Evolutionary conservation across 75 land plant genomes (phyloP).

Genomic region (Pinus albicaulis): DNA sequence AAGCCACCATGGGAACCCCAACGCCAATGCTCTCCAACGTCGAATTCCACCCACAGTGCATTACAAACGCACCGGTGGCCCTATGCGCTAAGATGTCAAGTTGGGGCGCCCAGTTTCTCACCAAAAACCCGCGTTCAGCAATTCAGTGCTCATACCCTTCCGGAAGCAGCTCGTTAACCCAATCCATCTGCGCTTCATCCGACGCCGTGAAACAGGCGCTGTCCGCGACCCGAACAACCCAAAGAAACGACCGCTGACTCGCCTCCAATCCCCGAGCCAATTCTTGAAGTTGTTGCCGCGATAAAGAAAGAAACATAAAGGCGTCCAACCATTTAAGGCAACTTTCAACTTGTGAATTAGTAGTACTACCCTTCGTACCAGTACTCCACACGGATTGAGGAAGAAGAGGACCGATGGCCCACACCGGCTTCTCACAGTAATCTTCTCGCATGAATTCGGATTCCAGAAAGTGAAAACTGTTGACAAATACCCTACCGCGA

Average conservation of each 20-base stretch:
- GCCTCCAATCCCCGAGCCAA: background rate
- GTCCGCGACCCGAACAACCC: background rate
- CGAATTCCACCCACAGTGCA: conserved; percentile 24
- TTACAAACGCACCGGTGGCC: conserved; percentile 10
- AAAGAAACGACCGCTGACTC: background rate
- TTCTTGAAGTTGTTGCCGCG: background rate
- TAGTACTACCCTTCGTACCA: no score
- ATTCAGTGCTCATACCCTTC: conserved; percentile 11
- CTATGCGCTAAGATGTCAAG: conserved; percentile 1
- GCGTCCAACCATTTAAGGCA: background rate
- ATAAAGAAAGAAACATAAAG: background rate
- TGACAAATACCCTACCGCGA: background rate
- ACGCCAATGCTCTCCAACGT: conserved; percentile 6
- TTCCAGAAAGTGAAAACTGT: background rate
- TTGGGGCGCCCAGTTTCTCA: conserved; percentile 20
- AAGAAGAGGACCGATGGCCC: conserved; percentile 7
- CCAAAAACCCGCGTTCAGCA: conserved; percentile 12
- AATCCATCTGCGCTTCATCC: background rate
- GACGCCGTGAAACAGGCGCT: background rate
- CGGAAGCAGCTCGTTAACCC: background rate
- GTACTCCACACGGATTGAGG: background rate
- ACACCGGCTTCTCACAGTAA: background rate
- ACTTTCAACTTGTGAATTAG: no score
- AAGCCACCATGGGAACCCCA: conserved; percentile 19
- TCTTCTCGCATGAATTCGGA: background rate